These are phyloP conservation scores for Lithospermum erythrorhizon DNA, from an alignment of 257 asterid species.

Conservation along the genomic window DNA sequence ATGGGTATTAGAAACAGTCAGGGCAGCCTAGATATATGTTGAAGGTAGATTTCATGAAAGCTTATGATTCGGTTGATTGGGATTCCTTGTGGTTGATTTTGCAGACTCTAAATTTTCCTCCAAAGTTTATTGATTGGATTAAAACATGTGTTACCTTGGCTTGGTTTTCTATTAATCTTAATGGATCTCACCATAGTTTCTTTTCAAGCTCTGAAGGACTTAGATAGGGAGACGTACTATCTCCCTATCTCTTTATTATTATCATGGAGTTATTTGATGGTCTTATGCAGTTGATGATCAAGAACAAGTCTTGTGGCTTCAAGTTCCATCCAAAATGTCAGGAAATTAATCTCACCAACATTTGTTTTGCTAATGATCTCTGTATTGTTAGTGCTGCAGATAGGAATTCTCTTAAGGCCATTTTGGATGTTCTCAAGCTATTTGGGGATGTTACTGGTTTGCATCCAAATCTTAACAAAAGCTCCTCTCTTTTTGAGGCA, in stretches of 20 bases:
- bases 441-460: not conserved
- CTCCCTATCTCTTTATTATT: not conserved
- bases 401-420: fast-evolving
- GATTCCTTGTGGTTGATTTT: too few relatives aligned
- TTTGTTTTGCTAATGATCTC: not conserved
- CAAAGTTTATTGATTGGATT: not conserved
- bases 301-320: too few relatives aligned
- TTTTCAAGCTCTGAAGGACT: not conserved
- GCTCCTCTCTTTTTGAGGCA: not conserved
- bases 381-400: not conserved
- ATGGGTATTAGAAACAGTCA: too few relatives aligned
- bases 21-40: too few relatives aligned
- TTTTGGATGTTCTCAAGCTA: not conserved
- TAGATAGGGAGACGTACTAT: not conserved
- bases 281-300: too few relatives aligned
- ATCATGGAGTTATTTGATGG: not conserved
- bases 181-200: not conserved
- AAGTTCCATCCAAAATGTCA: not conserved
- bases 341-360: not conserved
- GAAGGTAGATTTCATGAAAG: too few relatives aligned
- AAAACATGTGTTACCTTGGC: not conserved
- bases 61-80: too few relatives aligned
- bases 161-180: not conserved
- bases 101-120: not conserved
- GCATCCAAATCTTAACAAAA: not conserved